Evolutionary conservation across 345 rosid genomes (phyloP).

Genomic region (Linum tenue): DNA sequence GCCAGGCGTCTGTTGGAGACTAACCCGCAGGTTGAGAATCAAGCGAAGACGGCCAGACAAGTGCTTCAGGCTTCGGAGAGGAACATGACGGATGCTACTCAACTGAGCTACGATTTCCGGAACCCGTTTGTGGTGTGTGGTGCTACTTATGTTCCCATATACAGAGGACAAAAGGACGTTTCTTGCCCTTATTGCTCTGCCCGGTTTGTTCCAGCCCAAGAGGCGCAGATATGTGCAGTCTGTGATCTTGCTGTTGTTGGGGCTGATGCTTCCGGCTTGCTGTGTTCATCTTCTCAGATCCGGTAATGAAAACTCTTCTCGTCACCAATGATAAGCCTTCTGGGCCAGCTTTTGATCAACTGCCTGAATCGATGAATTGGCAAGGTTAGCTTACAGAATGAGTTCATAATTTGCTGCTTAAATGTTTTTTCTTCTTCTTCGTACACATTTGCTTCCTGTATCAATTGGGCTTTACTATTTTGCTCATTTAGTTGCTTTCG

Average conservation of each 20-base stretch:
- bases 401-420: too few relatives aligned
- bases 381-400: too few relatives aligned
- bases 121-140: constrained; percentile 89
- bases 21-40: constrained; percentile 63
- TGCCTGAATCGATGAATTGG: too few relatives aligned
- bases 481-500: too few relatives aligned
- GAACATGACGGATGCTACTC: constrained; percentile 54
- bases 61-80: constrained; percentile 73
- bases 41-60: constrained; percentile 72
- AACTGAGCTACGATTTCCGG: constrained; percentile 81
- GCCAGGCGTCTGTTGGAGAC: constrained; percentile 79
- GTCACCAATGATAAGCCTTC: too few relatives aligned
- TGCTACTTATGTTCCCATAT: constrained; percentile 81
- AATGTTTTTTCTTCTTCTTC: too few relatives aligned
- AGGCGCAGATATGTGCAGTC: constrained; percentile 62
- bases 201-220: constrained; percentile 63
- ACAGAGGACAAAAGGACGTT: constrained; percentile 78
- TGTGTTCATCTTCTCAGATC: constrained; percentile 67
- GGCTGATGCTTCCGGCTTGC: constrained; percentile 87
- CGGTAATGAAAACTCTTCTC: constrained; percentile 3
- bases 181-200: constrained; percentile 83
- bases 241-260: constrained; percentile 86
- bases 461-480: too few relatives aligned
- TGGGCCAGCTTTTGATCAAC: too few relatives aligned
- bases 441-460: too few relatives aligned